A percentile compares a stretch with the other conserved stretches of the same genome.
Conservation (phyloP, 2,329 filamentous ascomycete species). For the Aspergillus hortae region DNA sequence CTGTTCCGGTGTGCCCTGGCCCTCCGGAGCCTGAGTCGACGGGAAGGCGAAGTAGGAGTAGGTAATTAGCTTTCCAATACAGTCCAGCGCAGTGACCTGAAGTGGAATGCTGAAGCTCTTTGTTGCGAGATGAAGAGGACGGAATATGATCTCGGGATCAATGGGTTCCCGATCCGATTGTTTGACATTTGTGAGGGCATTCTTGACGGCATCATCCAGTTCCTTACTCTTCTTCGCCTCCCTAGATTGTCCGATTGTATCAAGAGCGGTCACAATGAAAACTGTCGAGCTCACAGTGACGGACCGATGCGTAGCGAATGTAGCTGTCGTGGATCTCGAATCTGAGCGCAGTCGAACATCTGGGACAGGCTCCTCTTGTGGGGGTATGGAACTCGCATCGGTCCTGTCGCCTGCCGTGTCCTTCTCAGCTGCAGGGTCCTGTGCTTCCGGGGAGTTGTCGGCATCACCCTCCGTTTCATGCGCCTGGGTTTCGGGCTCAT, state of each 20-base stretch:
- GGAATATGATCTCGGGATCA: constrained; percentile 88
- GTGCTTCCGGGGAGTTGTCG: constrained; percentile 12
- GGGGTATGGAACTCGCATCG: constrained; percentile 13
- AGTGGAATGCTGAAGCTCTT: constrained; percentile 80
- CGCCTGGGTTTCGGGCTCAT: constrained; percentile 15
- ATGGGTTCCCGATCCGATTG: constrained; percentile 76
- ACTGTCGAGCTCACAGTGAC: constrained; percentile 87
- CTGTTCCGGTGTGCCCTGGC: constrained; percentile 31
- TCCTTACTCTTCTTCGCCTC: constrained; percentile 85
- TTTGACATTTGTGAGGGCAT: constrained; percentile 81
- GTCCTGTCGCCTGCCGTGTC: constrained; percentile 14
- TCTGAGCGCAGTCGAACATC: constrained; percentile 52
- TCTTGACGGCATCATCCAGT: constrained; percentile 75
- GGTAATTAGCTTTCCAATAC: constrained; percentile 97
- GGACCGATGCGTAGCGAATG: constrained; percentile 49
- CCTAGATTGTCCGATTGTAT: constrained; percentile 86
- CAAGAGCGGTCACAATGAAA: constrained; percentile 90
- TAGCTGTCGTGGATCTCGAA: constrained; percentile 57
- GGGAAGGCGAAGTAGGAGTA: constrained; percentile 94
- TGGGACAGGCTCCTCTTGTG: constrained; percentile 22
- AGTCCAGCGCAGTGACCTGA: constrained; percentile 88
- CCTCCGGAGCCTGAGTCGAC: constrained; percentile 34
- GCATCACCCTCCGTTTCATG: constrained; percentile 16
- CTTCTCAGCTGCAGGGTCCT: constrained; percentile 10
- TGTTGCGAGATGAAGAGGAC: constrained; percentile 83